Evolutionary conservation across 2,329 filamentous ascomycete genomes (phyloP), one percentile per base, ranked within the genome.

Genomic region (Pestalotiopsis fici): DNA sequence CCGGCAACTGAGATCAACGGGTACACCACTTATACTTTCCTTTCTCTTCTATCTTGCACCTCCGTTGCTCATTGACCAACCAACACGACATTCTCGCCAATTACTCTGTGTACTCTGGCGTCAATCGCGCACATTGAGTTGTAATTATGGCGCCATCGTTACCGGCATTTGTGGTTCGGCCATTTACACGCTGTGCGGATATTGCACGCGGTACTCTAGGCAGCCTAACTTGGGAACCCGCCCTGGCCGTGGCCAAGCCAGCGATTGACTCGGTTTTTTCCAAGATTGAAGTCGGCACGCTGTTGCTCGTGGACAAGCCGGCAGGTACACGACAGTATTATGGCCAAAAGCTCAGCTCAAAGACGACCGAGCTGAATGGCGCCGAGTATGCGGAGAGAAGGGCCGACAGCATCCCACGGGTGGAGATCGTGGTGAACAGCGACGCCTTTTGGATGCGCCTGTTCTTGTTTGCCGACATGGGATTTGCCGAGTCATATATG

Each of bases 401-500:
- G 67, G 79, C 74, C 13, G 74, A 74, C 64, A 73, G 74, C 2
- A 73, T 80, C 1, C 83, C 82, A 2, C 77, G 79, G 4, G 83
- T 88, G 3, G 85, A 89, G 71, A 78, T 93, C 39, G 82, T 85
- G 13, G 85, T 93, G 9, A 86, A 87, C 74, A 87, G 87, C 72
- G 90, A 92, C 69, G 83, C 88, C 3, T 63, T 93, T 75, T 93
- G 90, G 90, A 85, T 92, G 73, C 85, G 91, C 54, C 78, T 92
- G 64, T 83, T 90, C 59, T 78, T 93, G 31, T 92, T 92, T 74
- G 89, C 88, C 47, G 91, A 93, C 76, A 93, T 93, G 90, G 91
- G 91, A 2, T 92, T 93, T 70, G 88, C 90, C 13, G 89, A 92
- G 76, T 87, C 89, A 31, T 93, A 91, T 74, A 93, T 93, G 90